Conservation (phyloP, 2,329 filamentous ascomycete genomes). For the Pyricularia grisea region DNA sequence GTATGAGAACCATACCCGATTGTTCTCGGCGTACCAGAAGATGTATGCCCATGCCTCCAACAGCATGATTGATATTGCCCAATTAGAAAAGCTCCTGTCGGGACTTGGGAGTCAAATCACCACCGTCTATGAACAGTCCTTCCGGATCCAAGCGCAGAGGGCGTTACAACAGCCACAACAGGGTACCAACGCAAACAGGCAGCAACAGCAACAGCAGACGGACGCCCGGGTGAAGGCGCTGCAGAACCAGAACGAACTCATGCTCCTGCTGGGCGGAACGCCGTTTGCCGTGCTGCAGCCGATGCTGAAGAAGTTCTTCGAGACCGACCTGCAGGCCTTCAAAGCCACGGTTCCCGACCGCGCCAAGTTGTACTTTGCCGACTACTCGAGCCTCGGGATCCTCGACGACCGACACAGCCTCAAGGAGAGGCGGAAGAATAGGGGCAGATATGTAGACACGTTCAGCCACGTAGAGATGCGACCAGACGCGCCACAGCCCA, state of each 20-base stretch:
- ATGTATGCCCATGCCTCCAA: constrained; percentile 41
- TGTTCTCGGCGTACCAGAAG: constrained; percentile 47
- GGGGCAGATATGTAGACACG: constrained; percentile 35
- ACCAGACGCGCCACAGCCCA: background rate
- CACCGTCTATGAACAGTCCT: constrained; percentile 36
- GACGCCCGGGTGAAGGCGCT: constrained; percentile 34
- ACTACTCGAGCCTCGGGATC: constrained; percentile 61
- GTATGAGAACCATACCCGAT: constrained; percentile 23
- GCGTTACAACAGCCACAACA: constrained; percentile 19
- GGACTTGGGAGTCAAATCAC: constrained; percentile 38
- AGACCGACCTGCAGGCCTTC: constrained; percentile 47
- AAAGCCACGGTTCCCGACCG: constrained; percentile 52
- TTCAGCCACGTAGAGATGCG: constrained; percentile 50
- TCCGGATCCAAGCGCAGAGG: constrained; percentile 36
- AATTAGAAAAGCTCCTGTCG: constrained; percentile 54
- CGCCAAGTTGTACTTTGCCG: constrained; percentile 60
- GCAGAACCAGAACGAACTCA: constrained; percentile 40
- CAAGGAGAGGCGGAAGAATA: constrained; percentile 20
- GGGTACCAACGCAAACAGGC: constrained; percentile 14
- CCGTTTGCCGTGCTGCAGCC: constrained; percentile 37
- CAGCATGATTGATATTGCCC: constrained; percentile 45
- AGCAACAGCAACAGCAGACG: constrained; percentile 25
- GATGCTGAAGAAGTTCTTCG: constrained; percentile 58
- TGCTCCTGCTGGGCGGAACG: constrained; percentile 38
- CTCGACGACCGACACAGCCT: constrained; percentile 45